Conservation (phyloP, 1,139 yeast species). For the Protomyces lactucae-debilis region DNA sequence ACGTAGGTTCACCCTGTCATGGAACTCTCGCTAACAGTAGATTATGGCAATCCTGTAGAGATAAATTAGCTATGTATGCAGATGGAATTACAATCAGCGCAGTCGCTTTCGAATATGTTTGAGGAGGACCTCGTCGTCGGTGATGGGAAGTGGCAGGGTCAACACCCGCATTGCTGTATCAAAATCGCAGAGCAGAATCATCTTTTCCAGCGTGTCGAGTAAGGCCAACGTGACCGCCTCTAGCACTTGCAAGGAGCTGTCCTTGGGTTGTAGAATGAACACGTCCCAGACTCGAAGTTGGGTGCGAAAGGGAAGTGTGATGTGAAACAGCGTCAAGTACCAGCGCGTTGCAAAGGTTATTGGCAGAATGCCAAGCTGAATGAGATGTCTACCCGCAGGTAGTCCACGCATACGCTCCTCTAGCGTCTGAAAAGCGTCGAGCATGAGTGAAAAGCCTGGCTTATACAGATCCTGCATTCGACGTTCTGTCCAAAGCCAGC, state of each 20-base stretch:
- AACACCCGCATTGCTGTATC: conserved; percentile 33
- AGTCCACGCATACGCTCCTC: conserved; percentile 26
- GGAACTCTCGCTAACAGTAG: background rate
- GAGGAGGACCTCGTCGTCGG: conserved; percentile 31
- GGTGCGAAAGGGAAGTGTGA: conserved; percentile 33
- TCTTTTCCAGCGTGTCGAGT: conserved; percentile 15
- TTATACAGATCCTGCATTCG: conserved; percentile 30
- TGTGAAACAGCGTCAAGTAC: conserved; percentile 33
- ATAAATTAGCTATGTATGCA: background rate
- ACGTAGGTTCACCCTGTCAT: conserved; percentile 27
- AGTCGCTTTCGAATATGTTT: conserved; percentile 4
- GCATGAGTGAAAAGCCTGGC: conserved; percentile 30
- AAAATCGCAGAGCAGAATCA: conserved; percentile 30
- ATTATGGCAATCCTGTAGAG: background rate
- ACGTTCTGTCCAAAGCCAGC: conserved; percentile 29
- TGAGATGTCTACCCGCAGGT: conserved; percentile 23
- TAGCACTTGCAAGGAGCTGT: conserved; percentile 15
- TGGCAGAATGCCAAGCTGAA: conserved; percentile 31
- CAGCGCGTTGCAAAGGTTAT: conserved; percentile 33
- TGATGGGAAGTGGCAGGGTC: conserved; percentile 29
- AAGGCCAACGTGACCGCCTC: conserved; percentile 25
- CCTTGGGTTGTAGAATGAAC: conserved; percentile 28
- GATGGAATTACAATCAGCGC: background rate
- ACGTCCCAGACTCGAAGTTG: conserved; percentile 35
- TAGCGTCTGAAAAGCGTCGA: conserved; percentile 31